Evolutionary conservation across 352 stramenopile species (phyloP).

Genomic region (Aphanomyces cochlioides): DNA sequence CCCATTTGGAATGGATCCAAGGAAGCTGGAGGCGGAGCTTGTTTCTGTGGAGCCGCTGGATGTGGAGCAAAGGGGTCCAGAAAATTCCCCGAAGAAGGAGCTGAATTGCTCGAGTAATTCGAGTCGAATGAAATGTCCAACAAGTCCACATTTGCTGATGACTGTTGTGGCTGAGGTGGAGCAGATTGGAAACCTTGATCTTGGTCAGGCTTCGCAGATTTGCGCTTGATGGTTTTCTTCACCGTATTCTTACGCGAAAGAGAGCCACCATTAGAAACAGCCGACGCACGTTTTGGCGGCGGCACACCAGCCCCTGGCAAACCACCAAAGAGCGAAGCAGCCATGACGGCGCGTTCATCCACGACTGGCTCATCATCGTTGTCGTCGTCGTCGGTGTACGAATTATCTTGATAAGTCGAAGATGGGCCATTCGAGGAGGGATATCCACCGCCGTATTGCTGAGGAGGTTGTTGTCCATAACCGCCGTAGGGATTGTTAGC

Average conservation of each 20-base stretch:
- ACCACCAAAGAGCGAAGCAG: constrained; percentile 95
- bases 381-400: constrained; percentile 39
- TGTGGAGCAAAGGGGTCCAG: constrained; percentile 56
- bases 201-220: constrained; percentile 13
- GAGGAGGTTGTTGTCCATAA: constrained; percentile 33
- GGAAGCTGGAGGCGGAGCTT: constrained; percentile 36
- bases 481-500: constrained; percentile 38
- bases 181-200: constrained; percentile 33
- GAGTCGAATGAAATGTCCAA: constrained; percentile 81
- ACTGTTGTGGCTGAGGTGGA: constrained; percentile 34
- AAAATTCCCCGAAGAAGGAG: constrained; percentile 36
- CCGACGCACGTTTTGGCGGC: constrained; percentile 27
- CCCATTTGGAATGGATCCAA: constrained; percentile 31
- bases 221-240: constrained; percentile 25
- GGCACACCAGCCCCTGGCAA: constrained; percentile 69
- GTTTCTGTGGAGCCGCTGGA: constrained; percentile 31
- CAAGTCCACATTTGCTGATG: constrained; percentile 63
- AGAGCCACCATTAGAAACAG: background rate
- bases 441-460: constrained; percentile 4
- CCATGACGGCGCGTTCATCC: constrained; percentile 84
- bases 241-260: constrained; percentile 28
- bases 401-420: constrained; percentile 34
- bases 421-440: constrained; percentile 23
- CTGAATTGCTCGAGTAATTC: constrained; percentile 35
- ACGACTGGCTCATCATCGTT: constrained; percentile 57